Conservation (phyloP, 495 filamentous ascomycete genomes). For the Collariella sp. region DNA sequence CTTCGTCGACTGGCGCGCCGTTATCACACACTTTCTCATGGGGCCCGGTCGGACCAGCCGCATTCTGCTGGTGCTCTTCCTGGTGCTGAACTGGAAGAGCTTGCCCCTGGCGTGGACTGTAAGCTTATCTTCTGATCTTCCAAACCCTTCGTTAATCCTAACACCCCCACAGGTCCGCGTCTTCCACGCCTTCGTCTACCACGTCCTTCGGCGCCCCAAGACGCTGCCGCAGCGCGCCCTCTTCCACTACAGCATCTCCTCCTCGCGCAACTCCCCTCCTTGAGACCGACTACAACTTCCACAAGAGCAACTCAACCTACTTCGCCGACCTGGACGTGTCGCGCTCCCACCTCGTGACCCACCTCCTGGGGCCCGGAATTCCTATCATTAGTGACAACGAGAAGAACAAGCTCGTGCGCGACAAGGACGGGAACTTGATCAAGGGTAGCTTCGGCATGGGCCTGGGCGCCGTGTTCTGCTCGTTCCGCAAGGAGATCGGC, state of each 20-base stretch:
- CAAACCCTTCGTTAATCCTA: neutral
- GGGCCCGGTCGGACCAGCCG: slow-evolving; percentile 43
- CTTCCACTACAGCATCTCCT: slow-evolving; percentile 57
- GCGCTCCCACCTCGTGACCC: slow-evolving; percentile 52
- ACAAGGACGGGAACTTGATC: slow-evolving; percentile 25
- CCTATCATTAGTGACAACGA: slow-evolving; percentile 32
- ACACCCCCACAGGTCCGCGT: slow-evolving; percentile 47
- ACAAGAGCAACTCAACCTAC: slow-evolving; percentile 81
- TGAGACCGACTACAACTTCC: slow-evolving; percentile 75
- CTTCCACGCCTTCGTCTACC: slow-evolving; percentile 52
- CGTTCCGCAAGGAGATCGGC: slow-evolving; percentile 61
- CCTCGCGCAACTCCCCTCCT: slow-evolving; percentile 49
- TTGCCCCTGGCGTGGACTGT: slow-evolving; percentile 73
- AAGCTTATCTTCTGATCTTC: slow-evolving; percentile 19
- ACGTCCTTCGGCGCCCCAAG: slow-evolving; percentile 38
- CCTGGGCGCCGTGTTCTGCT: slow-evolving; percentile 58
- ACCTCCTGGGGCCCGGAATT: slow-evolving; percentile 46
- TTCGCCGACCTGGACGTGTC: slow-evolving; percentile 71
- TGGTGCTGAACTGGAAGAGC: slow-evolving; percentile 59
- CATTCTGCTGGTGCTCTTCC: slow-evolving; percentile 43
- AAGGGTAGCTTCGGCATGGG: slow-evolving; percentile 47
- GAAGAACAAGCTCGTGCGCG: slow-evolving; percentile 34
- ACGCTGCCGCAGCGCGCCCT: slow-evolving; percentile 43
- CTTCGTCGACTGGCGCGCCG: slow-evolving; percentile 27
- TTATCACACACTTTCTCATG: slow-evolving; percentile 37